Percentiles rank a stretch among this genome's conserved stretches.
These are phyloP conservation scores for Microstroma glucosiphilum DNA, from an alignment of 1,284 basidiomycete species.

Conservation along the genomic window DNA sequence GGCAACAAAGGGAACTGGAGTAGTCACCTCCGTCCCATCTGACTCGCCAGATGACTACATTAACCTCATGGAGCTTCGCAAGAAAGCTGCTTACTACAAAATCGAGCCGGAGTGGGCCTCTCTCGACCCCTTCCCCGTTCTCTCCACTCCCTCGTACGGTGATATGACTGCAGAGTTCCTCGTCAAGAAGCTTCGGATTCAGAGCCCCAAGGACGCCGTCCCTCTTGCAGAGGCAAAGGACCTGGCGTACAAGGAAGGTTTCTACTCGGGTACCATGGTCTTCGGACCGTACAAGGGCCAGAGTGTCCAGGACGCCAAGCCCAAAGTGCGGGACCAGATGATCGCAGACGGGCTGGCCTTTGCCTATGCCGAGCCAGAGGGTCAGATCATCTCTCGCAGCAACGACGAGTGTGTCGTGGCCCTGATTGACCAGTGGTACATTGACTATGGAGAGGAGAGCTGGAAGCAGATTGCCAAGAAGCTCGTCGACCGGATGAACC, in stretches of 20 bases:
- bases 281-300: conserved; percentile 82
- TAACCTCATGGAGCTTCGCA: conserved; percentile 83
- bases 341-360: conserved; percentile 73
- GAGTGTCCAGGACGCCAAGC: conserved; percentile 83
- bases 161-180: conserved; percentile 83
- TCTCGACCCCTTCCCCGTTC: conserved; percentile 78
- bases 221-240: conserved; percentile 95
- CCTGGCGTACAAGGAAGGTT: conserved; percentile 95
- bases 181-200: conserved; percentile 85
- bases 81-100: conserved; percentile 95
- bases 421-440: conserved; percentile 98
- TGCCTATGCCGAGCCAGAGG: conserved; percentile 93
- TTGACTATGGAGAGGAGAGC: conserved; percentile 86
- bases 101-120: conserved; percentile 85
- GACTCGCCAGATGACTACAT: conserved; percentile 97
- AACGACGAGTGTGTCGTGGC: conserved; percentile 96
- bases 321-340: conserved; percentile 77
- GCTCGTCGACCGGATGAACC: conserved; percentile 81
- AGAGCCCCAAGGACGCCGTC: conserved; percentile 77
- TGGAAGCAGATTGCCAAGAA: conserved; percentile 83
- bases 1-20: conserved; percentile 94
- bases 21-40: conserved; percentile 95
- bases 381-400: conserved; percentile 78
- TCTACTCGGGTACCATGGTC: conserved; percentile 85
- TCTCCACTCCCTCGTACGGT: conserved; percentile 82